These are phyloP conservation scores for Delphinella strobiligena DNA, from an alignment of 2,329 filamentous ascomycete species.

Conservation along the genomic window DNA sequence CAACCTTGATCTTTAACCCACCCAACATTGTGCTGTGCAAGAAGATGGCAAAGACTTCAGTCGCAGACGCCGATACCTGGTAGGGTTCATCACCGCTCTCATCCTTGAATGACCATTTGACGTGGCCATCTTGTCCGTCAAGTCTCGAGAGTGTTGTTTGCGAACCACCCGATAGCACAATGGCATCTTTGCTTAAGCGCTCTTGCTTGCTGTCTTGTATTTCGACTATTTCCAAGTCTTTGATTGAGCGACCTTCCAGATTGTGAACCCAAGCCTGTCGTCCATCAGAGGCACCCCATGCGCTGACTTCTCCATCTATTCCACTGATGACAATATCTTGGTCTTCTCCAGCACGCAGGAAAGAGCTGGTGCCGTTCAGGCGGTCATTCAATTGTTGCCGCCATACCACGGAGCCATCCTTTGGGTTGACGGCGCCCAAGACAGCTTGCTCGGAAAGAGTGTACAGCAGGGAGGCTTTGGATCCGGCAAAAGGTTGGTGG, in stretches of 20 bases:
- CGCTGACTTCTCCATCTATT: conserved; percentile 54
- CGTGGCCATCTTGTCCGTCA: conserved; percentile 57
- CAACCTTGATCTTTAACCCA: conserved; percentile 66
- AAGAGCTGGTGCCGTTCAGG: conserved; percentile 20
- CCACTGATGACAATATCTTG: conserved; percentile 69
- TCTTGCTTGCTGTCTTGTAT: conserved; percentile 41
- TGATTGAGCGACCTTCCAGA: conserved; percentile 42
- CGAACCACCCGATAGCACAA: conserved; percentile 52
- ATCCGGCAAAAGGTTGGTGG: conserved; percentile 69
- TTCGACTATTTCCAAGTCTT: conserved; percentile 67
- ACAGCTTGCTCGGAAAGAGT: conserved; percentile 76
- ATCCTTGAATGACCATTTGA: conserved; percentile 70
- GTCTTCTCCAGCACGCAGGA: conserved; percentile 63
- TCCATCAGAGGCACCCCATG: conserved; percentile 77
- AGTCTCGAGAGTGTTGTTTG: conserved; percentile 55
- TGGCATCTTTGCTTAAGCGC: conserved; percentile 49
- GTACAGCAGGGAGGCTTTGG: conserved; percentile 82
- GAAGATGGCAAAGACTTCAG: conserved; percentile 62
- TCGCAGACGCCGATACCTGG: conserved; percentile 59
- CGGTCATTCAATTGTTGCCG: conserved; percentile 56
- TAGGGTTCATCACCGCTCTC: conserved; percentile 55
- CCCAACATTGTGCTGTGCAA: conserved; percentile 54
- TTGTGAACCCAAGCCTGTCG: conserved; percentile 62
- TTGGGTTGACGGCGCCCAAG: conserved; percentile 79
- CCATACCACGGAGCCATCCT: conserved; percentile 76